phyloP scores from a whole-genome alignment of 805 yeast species.

The Kazachstania viticola region DNA sequence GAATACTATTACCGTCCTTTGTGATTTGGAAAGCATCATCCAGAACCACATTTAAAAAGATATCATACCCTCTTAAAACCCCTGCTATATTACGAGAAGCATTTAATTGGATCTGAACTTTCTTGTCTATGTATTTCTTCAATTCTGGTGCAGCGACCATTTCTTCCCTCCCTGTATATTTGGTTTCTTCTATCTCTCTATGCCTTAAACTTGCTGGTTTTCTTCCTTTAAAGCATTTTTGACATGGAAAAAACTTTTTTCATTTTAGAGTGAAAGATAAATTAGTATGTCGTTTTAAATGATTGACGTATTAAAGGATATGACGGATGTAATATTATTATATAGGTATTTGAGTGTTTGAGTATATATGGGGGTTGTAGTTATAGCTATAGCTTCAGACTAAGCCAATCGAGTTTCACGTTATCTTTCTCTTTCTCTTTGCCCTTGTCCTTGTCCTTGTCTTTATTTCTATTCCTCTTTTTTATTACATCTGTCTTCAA shows the following conservation, averaged over 20 bases:
- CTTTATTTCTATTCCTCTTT: conserved; percentile 62
- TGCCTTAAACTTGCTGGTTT: too few relatives aligned
- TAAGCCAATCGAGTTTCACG: conserved; percentile 5
- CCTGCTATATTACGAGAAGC: conserved; percentile 77
- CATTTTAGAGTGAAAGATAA: too few relatives aligned
- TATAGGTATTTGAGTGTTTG: too few relatives aligned
- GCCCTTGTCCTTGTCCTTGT: background rate
- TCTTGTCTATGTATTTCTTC: conserved; percentile 64
- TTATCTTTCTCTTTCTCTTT: background rate
- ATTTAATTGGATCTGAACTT: conserved; percentile 60
- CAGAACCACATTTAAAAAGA: conserved; percentile 60
- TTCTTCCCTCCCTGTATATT: background rate
- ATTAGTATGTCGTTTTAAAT: too few relatives aligned
- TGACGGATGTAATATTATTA: too few relatives aligned
- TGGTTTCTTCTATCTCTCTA: too few relatives aligned
- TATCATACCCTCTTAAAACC: conserved; percentile 71
- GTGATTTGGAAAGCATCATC: conserved; percentile 60
- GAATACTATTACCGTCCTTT: conserved; percentile 36
- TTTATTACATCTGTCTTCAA: conserved; percentile 86
- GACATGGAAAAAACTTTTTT: too few relatives aligned
- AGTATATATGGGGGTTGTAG: too few relatives aligned
- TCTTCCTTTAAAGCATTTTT: too few relatives aligned
- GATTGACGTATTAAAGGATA: too few relatives aligned
- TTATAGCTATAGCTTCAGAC: conserved; percentile 2
- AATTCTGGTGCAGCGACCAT: conserved; percentile 58